Evolutionary conservation across 2,329 filamentous ascomycete species (phyloP).

Genomic region (Cordyceps tenuipes): DNA sequence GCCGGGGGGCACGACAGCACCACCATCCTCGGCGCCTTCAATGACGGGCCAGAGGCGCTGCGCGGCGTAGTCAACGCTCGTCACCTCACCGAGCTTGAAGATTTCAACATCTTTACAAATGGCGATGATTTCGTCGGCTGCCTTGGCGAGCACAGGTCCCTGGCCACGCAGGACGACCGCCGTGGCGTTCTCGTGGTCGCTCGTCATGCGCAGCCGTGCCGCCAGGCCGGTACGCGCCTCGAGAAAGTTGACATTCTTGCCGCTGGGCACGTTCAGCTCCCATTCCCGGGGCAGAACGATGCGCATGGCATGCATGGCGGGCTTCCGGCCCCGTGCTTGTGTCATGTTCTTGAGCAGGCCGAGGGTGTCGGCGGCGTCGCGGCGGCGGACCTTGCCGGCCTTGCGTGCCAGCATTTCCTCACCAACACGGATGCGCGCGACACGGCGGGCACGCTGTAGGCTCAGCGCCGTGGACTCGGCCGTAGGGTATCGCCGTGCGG

Average conservation of each 20-base stretch:
- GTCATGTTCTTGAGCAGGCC: constrained; percentile 30
- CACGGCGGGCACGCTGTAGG: not conserved
- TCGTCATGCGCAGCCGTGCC: constrained; percentile 24
- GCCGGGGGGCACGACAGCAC: constrained; percentile 17
- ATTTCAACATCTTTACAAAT: constrained; percentile 25
- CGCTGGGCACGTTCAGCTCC: constrained; percentile 26
- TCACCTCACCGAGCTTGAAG: constrained; percentile 29
- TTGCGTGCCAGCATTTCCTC: not conserved
- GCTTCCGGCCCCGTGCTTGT: constrained; percentile 20
- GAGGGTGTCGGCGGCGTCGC: constrained; percentile 23
- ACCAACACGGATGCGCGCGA: constrained; percentile 8
- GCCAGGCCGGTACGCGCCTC: constrained; percentile 27
- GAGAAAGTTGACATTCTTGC: constrained; percentile 25
- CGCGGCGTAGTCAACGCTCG: constrained; percentile 25
- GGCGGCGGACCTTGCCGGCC: not conserved
- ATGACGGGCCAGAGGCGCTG: constrained; percentile 30
- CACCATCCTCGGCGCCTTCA: constrained; percentile 17
- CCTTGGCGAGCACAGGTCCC: constrained; percentile 23
- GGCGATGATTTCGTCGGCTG: constrained; percentile 26
- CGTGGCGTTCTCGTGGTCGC: constrained; percentile 24
- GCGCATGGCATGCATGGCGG: constrained; percentile 28
- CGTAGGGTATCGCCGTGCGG: not conserved
- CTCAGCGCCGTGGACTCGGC: not conserved
- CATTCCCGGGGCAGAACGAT: constrained; percentile 28
- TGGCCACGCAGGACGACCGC: constrained; percentile 26